A percentile compares a stretch with the other conserved stretches of the same genome.
Evolutionary conservation across 2,329 filamentous ascomycete genomes (phyloP).

Genomic region (Talaromyces verruculosus): DNA sequence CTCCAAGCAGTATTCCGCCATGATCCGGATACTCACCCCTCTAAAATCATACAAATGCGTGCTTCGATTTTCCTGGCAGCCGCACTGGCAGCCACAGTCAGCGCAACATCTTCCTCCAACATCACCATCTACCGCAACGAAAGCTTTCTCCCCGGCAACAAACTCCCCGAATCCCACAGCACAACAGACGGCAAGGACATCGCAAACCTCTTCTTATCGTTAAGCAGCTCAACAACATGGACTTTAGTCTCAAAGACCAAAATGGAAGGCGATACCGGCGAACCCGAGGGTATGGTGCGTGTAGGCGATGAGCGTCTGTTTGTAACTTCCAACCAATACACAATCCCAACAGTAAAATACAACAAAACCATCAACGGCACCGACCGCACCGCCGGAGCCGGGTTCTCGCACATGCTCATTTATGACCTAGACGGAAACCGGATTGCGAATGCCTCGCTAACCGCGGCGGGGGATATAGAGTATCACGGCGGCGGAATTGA

Average conservation of each 20-base stretch:
- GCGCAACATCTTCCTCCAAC: conserved; percentile 22
- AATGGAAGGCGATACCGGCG: conserved; percentile 50
- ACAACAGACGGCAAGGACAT: conserved; percentile 31
- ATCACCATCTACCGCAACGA: conserved; percentile 26
- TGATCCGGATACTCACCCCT: background rate
- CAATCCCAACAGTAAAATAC: conserved; percentile 41
- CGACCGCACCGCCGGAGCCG: conserved; percentile 50
- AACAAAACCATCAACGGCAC: conserved; percentile 63
- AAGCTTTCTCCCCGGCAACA: conserved; percentile 26
- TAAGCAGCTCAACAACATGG: conserved; percentile 48
- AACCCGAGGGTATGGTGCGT: conserved; percentile 52
- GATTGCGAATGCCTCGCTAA: conserved; percentile 50
- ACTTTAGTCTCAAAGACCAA: conserved; percentile 44
- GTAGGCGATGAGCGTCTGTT: conserved; percentile 47
- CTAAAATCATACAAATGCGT: conserved; percentile 22
- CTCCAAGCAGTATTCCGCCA: background rate
- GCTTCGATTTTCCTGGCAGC: conserved; percentile 17
- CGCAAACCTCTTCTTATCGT: conserved; percentile 45
- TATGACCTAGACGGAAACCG: conserved; percentile 46
- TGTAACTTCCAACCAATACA: conserved; percentile 50
- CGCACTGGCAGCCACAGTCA: conserved; percentile 17
- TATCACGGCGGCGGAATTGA: conserved; percentile 54
- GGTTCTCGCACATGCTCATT: conserved; percentile 49
- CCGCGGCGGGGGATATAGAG: conserved; percentile 38
- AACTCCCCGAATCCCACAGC: conserved; percentile 28